Percentiles rank a stretch among this genome's conserved stretches.
Conservation (phyloP, 805 yeast species). For the Yarrowia deformans region DNA sequence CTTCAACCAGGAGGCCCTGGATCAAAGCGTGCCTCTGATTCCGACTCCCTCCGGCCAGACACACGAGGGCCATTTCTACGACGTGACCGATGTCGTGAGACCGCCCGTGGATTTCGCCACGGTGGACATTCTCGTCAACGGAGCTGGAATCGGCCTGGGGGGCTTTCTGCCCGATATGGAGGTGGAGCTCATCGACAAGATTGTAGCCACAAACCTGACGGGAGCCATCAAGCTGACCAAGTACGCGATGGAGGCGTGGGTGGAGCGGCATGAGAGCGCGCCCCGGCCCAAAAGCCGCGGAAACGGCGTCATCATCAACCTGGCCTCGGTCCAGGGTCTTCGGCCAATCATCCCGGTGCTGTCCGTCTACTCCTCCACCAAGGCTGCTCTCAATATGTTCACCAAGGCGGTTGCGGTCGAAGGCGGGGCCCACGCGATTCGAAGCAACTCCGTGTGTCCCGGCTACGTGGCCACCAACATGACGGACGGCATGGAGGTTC, state of each 20-base stretch:
- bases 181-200: slow-evolving; percentile 56
- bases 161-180: slow-evolving; percentile 54
- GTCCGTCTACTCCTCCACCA: slow-evolving; percentile 70
- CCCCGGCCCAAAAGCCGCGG: slow-evolving; percentile 6
- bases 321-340: slow-evolving; percentile 69
- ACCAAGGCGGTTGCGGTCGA: slow-evolving; percentile 67
- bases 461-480: slow-evolving; percentile 75
- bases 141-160: slow-evolving; percentile 66
- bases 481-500: slow-evolving; percentile 45
- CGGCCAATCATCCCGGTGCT: slow-evolving; percentile 62
- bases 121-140: slow-evolving; percentile 60
- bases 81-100: slow-evolving; percentile 1
- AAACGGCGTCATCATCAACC: slow-evolving; percentile 59
- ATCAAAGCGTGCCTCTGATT: neutral
- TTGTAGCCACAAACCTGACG: slow-evolving; percentile 63
- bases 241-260: slow-evolving; percentile 59
- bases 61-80: slow-evolving; percentile 19
- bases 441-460: slow-evolving; percentile 73
- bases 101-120: slow-evolving; percentile 5
- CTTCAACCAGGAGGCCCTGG: slow-evolving; percentile 54
- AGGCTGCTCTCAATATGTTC: slow-evolving; percentile 72
- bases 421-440: slow-evolving; percentile 57
- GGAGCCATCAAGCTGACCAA: slow-evolving; percentile 69
- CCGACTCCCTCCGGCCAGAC: neutral
- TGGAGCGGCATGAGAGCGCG: slow-evolving; percentile 47